Conservation (phyloP, 78 protist genomes). For the Chrysochromulina parva region DNA sequence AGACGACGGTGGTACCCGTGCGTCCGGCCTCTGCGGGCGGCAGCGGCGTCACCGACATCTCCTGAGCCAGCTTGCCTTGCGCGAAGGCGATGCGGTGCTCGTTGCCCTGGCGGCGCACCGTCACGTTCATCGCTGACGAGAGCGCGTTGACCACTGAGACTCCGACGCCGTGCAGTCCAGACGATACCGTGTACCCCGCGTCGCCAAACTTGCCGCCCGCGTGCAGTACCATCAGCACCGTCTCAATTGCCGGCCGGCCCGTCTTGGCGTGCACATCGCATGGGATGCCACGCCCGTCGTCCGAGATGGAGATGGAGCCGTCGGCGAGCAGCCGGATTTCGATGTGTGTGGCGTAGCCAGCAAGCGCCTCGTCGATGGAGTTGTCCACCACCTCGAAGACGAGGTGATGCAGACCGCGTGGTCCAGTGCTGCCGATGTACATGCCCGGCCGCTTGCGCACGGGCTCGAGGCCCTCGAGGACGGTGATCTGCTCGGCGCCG, state of each 20-base stretch:
- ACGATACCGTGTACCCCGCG: constrained; percentile 36
- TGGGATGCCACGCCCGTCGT: constrained; percentile 45
- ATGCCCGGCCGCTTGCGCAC: constrained; percentile 45
- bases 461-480: constrained; percentile 46
- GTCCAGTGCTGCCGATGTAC: constrained; percentile 35
- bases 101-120: not conserved
- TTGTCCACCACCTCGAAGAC: constrained; percentile 41
- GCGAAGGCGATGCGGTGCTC: not conserved
- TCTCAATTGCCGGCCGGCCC: constrained; percentile 27
- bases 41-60: not conserved
- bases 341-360: not conserved
- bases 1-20: not conserved
- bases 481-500: constrained; percentile 33
- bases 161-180: constrained; percentile 48
- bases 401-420: constrained; percentile 33
- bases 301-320: not conserved
- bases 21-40: not conserved
- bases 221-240: constrained; percentile 37
- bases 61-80: not conserved
- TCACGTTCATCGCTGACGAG: not conserved
- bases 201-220: constrained; percentile 34
- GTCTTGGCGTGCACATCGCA: constrained; percentile 31
- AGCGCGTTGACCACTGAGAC: constrained; percentile 43
- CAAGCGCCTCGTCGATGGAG: constrained; percentile 34
- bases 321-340: not conserved